Evolutionary conservation across 2,329 filamentous ascomycete species (phyloP), one percentile per base, ranked within the genome.

Genomic region (Fusarium agapanthi): DNA sequence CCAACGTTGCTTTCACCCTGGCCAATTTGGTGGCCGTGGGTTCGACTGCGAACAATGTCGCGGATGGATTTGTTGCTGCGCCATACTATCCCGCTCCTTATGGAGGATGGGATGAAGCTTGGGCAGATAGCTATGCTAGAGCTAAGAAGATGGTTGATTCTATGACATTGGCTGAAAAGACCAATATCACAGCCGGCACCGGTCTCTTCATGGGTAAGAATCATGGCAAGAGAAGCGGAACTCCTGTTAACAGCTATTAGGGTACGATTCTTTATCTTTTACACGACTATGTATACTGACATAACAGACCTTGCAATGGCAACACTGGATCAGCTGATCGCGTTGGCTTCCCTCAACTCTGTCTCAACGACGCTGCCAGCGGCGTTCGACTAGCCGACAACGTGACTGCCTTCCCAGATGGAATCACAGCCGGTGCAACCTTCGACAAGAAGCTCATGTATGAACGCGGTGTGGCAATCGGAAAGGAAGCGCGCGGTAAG

Each of bases 151-250:
- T 95, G 20, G 93, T 95, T 22, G 88, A 89, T 59, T 88, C 89
- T 53, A 93, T 95, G 92, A 95, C 92, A 0, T 81, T 95, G 62
- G 92, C 92, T 5, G 93, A 95, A 79, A 95, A 95, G 83, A 91
- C 92, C 7, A 95, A 95, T 77, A 86, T 95, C 57, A 94, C 92
- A 0, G 88, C 88, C 3, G 93, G 93, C 7, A 91, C 88, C 3
- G 92, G 92, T 3, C 86, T 91, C 45, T 91, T 86, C 71, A 95
- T 94, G 92, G 92, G 88, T 84, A 78, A 22, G 61, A 37, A 6
- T 30, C 44, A 16, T 12, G 26, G 1, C 14, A 16, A 30, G 14
- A 16, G 20, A 22, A 47, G 14, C 1, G 14, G 20, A 30, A 30
- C 44, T 15, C 26, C 4, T 30, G 14, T 8, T 47, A 16, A 47